phyloP scores from a whole-genome alignment of 768 basidiomycete genomes.

The Cytidiella melzeri region DNA sequence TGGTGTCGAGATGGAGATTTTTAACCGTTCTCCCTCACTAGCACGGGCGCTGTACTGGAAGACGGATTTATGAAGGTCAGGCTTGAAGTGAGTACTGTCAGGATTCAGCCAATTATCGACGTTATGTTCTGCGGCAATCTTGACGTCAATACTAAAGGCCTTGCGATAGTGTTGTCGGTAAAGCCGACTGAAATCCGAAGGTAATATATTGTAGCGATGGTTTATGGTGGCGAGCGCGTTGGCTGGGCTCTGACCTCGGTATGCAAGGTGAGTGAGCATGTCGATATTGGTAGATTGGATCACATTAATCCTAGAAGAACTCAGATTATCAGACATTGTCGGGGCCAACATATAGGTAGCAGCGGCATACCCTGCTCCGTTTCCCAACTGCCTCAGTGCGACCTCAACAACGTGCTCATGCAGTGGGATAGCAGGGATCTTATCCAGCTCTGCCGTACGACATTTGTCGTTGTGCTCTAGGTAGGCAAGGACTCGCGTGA shows the following conservation, averaged over 20 bases:
- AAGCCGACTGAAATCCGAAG: constrained; percentile 17
- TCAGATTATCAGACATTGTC: too few relatives aligned
- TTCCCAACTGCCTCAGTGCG: constrained; percentile 11
- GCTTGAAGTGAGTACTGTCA: constrained; percentile 8
- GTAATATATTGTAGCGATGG: constrained; percentile 15
- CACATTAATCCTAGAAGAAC: neutral
- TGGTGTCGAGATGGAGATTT: constrained; percentile 27
- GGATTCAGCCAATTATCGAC: constrained; percentile 18
- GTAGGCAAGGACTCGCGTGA: constrained; percentile 22
- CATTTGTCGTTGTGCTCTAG: constrained; percentile 27
- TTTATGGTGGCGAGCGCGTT: constrained; percentile 8
- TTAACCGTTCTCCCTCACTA: constrained; percentile 19
- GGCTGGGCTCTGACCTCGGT: constrained; percentile 1
- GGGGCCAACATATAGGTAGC: too few relatives aligned
- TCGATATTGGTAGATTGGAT: constrained; percentile 6
- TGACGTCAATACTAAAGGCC: constrained; percentile 13
- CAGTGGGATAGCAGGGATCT: constrained; percentile 26
- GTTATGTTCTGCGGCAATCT: constrained; percentile 12
- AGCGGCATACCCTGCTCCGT: constrained; percentile 5
- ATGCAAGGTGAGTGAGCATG: neutral
- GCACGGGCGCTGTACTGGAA: constrained; percentile 24
- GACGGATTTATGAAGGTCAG: constrained; percentile 12
- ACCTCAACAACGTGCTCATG: constrained; percentile 27
- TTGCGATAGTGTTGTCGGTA: constrained; percentile 19
- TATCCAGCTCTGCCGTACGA: constrained; percentile 10